Base-by-base conservation (phyloP, 495 filamentous ascomycete genomes). In the Lentithecium fluviatile region DNA sequence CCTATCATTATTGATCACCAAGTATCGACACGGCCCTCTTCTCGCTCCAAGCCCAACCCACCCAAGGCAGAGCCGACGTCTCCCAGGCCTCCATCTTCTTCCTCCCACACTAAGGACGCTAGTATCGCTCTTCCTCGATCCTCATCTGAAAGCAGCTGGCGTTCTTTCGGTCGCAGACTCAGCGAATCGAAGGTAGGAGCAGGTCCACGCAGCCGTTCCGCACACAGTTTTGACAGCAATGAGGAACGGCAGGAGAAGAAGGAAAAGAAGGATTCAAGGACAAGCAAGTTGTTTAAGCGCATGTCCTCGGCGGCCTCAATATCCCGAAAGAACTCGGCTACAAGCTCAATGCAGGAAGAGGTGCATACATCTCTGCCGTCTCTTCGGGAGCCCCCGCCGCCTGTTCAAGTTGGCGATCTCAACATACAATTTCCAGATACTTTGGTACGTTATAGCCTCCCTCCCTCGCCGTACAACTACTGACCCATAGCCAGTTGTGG, bases 371-470 rank as follows among this genome's bases (percentile, higher is more conserved):
- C 71, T 50, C 53, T 70, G 38, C 58, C 70, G 6, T 73, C 73
- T 32, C 75, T 83, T 50, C 67, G 78, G 1, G 76, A 73, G 43
- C 74, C 74, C 13, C 72, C 74, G 29, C 70, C 69, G n/a, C 66
- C 66, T 36, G 66, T 69, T n/a, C 62, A 65, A 34, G 58, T 69
- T 70, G 91, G 92, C 38, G 91, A 96, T 68, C 85, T 95, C 50
- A 95, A 97, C 63, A 85, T 96, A 2, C 92, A 97, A 67, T 95
- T 97, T 68, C 91, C 92, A 1, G 92, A 95, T 70, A 92, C 86
- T 45, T 79, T 96, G 21, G 76, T 77, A 69, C 67, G 74, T 61
- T 21, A 17, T 34, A 29, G 19, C 15, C 13, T n/a, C 24, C 50
- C 26, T 24, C 19, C 11, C n/a, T 49, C 11, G 34, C 54, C 42